Evolutionary conservation across 345 rosid genomes (phyloP), one percentile per base, ranked within the genome.

Genomic region (Ceriops zippeliana): DNA sequence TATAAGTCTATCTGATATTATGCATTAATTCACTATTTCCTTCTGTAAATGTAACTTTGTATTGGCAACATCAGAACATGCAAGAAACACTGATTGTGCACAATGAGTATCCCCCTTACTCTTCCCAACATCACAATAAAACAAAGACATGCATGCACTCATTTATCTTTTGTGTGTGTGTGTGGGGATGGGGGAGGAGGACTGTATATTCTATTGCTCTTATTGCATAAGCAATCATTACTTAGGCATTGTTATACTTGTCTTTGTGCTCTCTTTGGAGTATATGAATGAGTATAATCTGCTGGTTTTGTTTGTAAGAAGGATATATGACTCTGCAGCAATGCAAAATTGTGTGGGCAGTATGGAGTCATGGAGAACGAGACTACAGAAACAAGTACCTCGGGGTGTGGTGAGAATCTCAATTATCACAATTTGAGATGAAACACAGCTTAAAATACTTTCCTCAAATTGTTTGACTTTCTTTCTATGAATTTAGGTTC

Each of bases 301-400:
- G 76, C 75, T 76, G 70, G 71, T 72, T 80, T 75, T 74, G 70
- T 76, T 70, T 80, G 80, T 73, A 74, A 76, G 85, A 76, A 69
- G 74, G 81, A 79, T 78, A 74, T 81, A 63, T 86, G 78, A 88
- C 83, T 73, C 74, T 70, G 63, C 84, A 69, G 82, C 81, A 81
- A 75, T 84, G 80, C 81, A 54, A 79, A 74, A 79, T 83, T 81
- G 75, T 79, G 75, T 90, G 78, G 83, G 65, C 91, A 93, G 98
- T 79, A 83, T 79, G 98, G 98, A 84, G 90, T 91, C 62, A 82
- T 85, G 76, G 85, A 83, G 78, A 79, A 84, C 66, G 97, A 93
- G 84, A 93, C 92, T 37, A 85, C 91, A 28, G 97, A 89, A 83
- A 93, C 98, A 70, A 93, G 98, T 86, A 89, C 98, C 63, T 93